Conservation (phyloP, 257 asterid species). For the Gentiana macrophylla region DNA sequence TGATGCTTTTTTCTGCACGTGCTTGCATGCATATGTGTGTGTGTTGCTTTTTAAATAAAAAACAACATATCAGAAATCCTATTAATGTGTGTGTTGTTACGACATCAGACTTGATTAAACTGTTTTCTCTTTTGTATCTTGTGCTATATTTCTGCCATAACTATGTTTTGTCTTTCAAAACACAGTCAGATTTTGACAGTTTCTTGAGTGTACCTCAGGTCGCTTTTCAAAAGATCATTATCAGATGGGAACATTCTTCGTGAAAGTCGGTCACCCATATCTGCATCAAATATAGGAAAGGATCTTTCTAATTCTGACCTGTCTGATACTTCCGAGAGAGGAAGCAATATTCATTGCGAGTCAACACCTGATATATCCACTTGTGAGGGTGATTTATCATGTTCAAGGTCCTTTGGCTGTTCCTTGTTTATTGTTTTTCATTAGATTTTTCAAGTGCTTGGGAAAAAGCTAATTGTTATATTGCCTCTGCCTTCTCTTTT, state of each 20-base stretch:
- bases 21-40: neutral
- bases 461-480: too few relatives aligned
- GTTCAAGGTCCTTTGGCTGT: conserved; percentile 48
- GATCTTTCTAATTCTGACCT: conserved; percentile 36
- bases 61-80: too few relatives aligned
- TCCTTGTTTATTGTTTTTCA: conserved; percentile 6
- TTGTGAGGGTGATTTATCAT: conserved; percentile 43
- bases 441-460: neutral
- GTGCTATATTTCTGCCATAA: too few relatives aligned
- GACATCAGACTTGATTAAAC: too few relatives aligned
- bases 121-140: too few relatives aligned
- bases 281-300: conserved; percentile 30
- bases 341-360: conserved; percentile 46
- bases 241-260: conserved; percentile 85
- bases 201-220: conserved; percentile 31
- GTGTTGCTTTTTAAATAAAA: conserved; percentile 4
- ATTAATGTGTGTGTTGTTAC: too few relatives aligned
- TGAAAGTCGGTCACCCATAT: conserved; percentile 37
- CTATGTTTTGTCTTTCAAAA: conserved; percentile 2
- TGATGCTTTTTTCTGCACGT: neutral
- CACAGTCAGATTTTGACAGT: conserved; percentile 11
- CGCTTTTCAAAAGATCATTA: conserved; percentile 62
- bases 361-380: conserved; percentile 60
- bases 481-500: neutral
- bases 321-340: conserved; percentile 37